Percentiles rank a stretch among this genome's conserved stretches.
Conservation (phyloP, 331 rosid genomes). For the Arachis monticola region DNA sequence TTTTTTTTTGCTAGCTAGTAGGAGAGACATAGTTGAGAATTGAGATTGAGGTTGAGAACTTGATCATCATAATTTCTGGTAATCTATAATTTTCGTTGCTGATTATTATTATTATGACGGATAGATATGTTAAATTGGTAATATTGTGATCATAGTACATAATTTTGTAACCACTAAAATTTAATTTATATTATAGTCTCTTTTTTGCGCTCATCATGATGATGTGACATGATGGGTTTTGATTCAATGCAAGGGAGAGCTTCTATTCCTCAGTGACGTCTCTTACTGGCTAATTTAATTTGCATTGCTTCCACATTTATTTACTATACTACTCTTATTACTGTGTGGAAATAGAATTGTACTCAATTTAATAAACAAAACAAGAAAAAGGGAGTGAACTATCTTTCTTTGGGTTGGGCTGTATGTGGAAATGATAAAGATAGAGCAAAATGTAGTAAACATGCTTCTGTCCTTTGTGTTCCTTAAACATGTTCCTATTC, state of each 20-base stretch:
- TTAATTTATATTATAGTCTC: constrained; percentile 14
- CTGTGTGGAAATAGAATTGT: not conserved
- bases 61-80: constrained; percentile 24
- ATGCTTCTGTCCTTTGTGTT: constrained; percentile 31
- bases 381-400: not conserved
- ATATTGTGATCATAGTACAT: constrained; percentile 33
- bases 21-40: constrained; percentile 35
- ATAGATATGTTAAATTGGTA: constrained; percentile 23
- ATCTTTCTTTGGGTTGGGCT: constrained; percentile 32
- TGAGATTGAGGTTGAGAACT: not conserved
- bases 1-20: not conserved
- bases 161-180: constrained; percentile 23
- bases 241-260: constrained; percentile 40
- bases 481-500: constrained; percentile 50
- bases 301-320: not conserved
- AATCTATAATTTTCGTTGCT: constrained; percentile 49
- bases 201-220: constrained; percentile 41
- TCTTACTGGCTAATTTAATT: not conserved
- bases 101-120: constrained; percentile 38
- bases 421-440: constrained; percentile 39
- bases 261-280: constrained; percentile 20
- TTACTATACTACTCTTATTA: not conserved
- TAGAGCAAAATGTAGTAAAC: constrained; percentile 31
- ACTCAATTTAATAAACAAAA: not conserved
- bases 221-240: constrained; percentile 40